Evolutionary conservation across 495 filamentous ascomycete genomes (phyloP).

Genomic region (Parathielavia hyrcaniae): DNA sequence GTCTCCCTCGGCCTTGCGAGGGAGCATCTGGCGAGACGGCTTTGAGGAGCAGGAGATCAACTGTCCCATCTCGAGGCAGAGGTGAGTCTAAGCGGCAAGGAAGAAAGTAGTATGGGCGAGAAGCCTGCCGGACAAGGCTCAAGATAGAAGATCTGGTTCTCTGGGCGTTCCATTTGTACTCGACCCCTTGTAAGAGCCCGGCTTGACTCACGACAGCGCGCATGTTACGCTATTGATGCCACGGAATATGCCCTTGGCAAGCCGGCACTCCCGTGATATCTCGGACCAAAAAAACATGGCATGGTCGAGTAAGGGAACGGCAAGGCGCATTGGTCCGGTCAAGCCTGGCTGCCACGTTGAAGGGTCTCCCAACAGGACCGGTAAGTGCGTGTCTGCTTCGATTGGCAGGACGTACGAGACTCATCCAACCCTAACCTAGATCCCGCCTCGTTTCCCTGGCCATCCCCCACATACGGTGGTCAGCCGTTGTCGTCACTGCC

Average conservation of each 20-base stretch:
- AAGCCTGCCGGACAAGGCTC: neutral
- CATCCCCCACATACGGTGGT: neutral
- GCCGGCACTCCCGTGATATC: neutral
- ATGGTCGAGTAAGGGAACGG: too few relatives aligned
- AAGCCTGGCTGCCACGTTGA: too few relatives aligned
- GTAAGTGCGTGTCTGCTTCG: too few relatives aligned
- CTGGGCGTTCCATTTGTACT: neutral
- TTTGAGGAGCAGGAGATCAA: neutral
- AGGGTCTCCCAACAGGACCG: neutral
- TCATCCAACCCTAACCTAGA: neutral
- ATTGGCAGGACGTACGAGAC: too few relatives aligned
- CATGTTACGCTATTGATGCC: too few relatives aligned
- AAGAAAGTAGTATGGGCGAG: neutral
- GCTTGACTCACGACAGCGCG: neutral
- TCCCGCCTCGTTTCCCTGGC: neutral
- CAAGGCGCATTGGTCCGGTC: too few relatives aligned
- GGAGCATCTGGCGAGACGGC: neutral
- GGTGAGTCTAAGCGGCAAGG: neutral
- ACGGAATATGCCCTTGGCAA: too few relatives aligned
- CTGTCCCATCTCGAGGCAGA: slow-evolving; percentile 9
- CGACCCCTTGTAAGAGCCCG: neutral
- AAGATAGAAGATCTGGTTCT: neutral
- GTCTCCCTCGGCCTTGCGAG: slow-evolving; percentile 3
- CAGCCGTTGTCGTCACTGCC: slow-evolving; percentile 4
- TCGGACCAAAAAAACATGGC: too few relatives aligned